A percentile compares a stretch with the other conserved stretches of the same genome.
Conservation (phyloP, 306 rosid species). For the Mimosa bimucronata region DNA sequence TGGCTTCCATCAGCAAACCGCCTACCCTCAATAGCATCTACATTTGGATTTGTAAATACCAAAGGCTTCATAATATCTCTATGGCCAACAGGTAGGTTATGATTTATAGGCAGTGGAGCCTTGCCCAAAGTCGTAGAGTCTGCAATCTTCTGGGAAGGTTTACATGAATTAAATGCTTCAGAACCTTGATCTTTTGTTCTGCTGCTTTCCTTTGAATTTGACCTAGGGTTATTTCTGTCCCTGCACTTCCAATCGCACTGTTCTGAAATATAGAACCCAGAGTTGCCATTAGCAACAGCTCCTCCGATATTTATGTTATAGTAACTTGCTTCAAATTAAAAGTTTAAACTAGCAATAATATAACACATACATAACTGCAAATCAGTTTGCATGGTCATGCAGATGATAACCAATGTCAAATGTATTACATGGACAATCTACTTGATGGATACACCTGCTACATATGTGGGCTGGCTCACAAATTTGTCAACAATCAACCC, state of each 20-base stretch:
- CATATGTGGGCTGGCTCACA: slow-evolving; percentile 5
- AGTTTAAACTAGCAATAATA: slow-evolving; percentile 1
- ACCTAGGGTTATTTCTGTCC: slow-evolving; percentile 46
- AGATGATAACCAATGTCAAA: slow-evolving; percentile 26
- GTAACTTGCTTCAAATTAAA: slow-evolving; percentile 22
- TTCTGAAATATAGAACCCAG: slow-evolving; percentile 50
- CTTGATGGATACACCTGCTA: background rate
- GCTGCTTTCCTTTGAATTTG: slow-evolving; percentile 43
- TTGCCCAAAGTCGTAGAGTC: slow-evolving; percentile 34
- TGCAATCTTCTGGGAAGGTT: slow-evolving; percentile 44
- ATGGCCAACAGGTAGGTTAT: slow-evolving; percentile 41
- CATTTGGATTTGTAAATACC: slow-evolving; percentile 37
- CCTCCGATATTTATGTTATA: slow-evolving; percentile 33
- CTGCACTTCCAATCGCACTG: slow-evolving; percentile 49
- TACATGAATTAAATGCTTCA: slow-evolving; percentile 45
- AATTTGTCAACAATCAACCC: slow-evolving; percentile 19
- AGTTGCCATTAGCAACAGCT: slow-evolving; percentile 47
- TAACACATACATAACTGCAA: background rate
- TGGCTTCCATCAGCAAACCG: slow-evolving; percentile 54
- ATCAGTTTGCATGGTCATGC: background rate
- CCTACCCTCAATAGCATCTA: slow-evolving; percentile 38
- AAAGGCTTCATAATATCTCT: slow-evolving; percentile 43
- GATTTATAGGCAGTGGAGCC: slow-evolving; percentile 46
- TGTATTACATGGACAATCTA: slow-evolving; percentile 1
- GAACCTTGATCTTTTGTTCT: slow-evolving; percentile 50